Percentiles rank a stretch among this genome's conserved stretches.
Evolutionary conservation across 2,329 filamentous ascomycete genomes (phyloP).

Genomic region (Cladosporium halotolerans): DNA sequence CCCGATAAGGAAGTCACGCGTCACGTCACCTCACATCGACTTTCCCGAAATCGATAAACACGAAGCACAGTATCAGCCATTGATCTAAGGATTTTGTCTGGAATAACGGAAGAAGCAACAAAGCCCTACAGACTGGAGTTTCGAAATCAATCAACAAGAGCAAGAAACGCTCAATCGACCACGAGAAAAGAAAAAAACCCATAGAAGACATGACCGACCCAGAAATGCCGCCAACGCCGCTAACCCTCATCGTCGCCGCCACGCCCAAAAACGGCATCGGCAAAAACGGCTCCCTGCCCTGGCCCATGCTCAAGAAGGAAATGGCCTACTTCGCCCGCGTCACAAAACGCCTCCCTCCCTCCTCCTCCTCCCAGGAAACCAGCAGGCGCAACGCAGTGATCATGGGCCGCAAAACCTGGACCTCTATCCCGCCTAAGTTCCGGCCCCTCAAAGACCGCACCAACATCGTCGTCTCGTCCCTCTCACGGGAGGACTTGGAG

Average conservation of each 20-base stretch:
- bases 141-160: too few species aligned
- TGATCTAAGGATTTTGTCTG: too few species aligned
- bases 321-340: constrained; percentile 94
- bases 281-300: constrained; percentile 69
- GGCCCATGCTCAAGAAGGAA: constrained; percentile 81
- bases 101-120: too few species aligned
- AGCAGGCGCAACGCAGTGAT: constrained; percentile 60
- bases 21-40: too few species aligned
- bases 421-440: constrained; percentile 73
- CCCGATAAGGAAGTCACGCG: background rate
- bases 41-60: too few species aligned
- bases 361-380: background rate
- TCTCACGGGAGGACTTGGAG: constrained; percentile 15
- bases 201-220: background rate
- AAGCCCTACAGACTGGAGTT: too few species aligned
- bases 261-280: constrained; percentile 88
- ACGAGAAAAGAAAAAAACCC: background rate
- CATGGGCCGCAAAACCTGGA: constrained; percentile 98
- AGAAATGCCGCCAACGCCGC: constrained; percentile 19
- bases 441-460: constrained; percentile 72
- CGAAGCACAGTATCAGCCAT: too few species aligned
- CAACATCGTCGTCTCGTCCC: constrained; percentile 72
- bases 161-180: background rate
- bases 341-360: constrained; percentile 60
- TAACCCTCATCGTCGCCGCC: constrained; percentile 91